Evolutionary conservation across 2,329 filamentous ascomycete genomes (phyloP).

Genomic region (Sporothrix variecibatus): DNA sequence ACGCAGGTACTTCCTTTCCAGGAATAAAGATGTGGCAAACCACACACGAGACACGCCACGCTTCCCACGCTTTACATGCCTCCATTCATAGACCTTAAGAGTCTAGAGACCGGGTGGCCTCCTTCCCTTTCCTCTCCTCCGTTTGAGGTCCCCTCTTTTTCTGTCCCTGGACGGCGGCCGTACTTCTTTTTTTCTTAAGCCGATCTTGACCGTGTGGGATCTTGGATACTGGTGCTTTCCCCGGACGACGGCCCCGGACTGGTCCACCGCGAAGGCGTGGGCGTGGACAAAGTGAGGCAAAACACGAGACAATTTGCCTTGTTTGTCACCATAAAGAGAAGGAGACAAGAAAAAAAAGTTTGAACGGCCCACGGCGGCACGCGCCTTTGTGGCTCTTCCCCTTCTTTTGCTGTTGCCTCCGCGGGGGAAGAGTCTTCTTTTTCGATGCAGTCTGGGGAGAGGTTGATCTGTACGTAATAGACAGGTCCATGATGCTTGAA

Average conservation of each 20-base stretch:
- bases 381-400: background rate
- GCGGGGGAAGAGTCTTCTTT: conserved; percentile 3
- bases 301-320: conserved; percentile 18
- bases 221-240: background rate
- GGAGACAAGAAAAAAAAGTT: background rate
- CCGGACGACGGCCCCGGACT: conserved; percentile 17
- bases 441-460: conserved; percentile 12
- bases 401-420: background rate
- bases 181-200: background rate
- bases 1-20: background rate
- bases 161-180: background rate
- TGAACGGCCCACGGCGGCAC: conserved; percentile 5
- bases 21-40: background rate
- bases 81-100: too few species aligned
- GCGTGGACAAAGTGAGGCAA: background rate
- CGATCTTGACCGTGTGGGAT: conserved; percentile 18
- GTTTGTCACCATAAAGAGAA: conserved; percentile 7
- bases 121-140: background rate
- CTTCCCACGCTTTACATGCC: too few species aligned
- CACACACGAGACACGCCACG: background rate
- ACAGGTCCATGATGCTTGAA: background rate
- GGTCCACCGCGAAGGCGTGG: background rate
- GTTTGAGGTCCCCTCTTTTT: conserved; percentile 4
- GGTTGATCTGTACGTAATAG: conserved; percentile 22
- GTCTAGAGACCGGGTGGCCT: background rate